Evolutionary conservation across 2,329 filamentous ascomycete genomes (phyloP).

Genomic region (Helotiales sp.): DNA sequence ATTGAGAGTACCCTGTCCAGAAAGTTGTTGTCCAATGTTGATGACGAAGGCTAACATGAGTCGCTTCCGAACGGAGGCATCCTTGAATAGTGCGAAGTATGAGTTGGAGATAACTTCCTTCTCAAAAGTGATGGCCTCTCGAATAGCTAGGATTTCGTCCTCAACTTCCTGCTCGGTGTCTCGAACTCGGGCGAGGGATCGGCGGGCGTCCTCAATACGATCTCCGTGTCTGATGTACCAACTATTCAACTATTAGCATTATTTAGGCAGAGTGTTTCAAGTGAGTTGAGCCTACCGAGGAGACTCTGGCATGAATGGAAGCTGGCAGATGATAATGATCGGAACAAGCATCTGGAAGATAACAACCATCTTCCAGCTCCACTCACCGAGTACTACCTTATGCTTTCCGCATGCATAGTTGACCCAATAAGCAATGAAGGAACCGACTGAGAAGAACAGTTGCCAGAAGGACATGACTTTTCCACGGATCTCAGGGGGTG

Average conservation of each 20-base stretch:
- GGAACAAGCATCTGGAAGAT: slow-evolving; percentile 76
- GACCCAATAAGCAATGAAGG: slow-evolving; percentile 39
- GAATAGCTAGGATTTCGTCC: slow-evolving; percentile 67
- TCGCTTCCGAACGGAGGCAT: slow-evolving; percentile 69
- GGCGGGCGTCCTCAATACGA: slow-evolving; percentile 63
- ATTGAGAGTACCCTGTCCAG: slow-evolving; percentile 75
- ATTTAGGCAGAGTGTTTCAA: neutral
- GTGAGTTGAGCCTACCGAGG: slow-evolving; percentile 50
- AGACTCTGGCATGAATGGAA: slow-evolving; percentile 71
- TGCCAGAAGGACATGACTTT: slow-evolving; percentile 74
- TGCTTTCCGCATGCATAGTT: slow-evolving; percentile 35
- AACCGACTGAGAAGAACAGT: slow-evolving; percentile 61
- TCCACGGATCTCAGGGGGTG: slow-evolving; percentile 67
- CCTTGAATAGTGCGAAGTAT: slow-evolving; percentile 72
- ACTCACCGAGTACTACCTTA: slow-evolving; percentile 55
- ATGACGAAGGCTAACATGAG: slow-evolving; percentile 68
- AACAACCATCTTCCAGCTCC: slow-evolving; percentile 76
- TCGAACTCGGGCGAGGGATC: slow-evolving; percentile 61
- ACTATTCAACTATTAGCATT: neutral
- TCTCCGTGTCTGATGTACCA: slow-evolving; percentile 69
- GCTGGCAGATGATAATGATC: slow-evolving; percentile 61
- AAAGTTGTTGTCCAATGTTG: slow-evolving; percentile 74
- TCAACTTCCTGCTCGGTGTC: slow-evolving; percentile 70
- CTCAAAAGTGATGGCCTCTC: slow-evolving; percentile 73
- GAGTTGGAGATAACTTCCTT: slow-evolving; percentile 68